These are phyloP conservation scores for Dioszegia hungarica DNA, from an alignment of 768 basidiomycete genomes.

Conservation along the genomic window DNA sequence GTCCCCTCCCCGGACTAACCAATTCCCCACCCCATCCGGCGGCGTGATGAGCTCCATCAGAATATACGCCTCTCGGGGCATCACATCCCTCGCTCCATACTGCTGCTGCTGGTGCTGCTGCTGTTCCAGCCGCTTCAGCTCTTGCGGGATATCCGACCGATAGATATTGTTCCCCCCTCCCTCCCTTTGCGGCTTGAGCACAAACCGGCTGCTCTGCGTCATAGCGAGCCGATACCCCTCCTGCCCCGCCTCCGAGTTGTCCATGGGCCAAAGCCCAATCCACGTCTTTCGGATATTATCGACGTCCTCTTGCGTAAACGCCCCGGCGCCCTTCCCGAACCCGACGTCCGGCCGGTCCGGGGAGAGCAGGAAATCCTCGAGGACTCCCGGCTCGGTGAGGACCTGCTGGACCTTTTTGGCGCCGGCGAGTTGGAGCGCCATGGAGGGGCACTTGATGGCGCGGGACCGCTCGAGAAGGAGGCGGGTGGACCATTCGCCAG, in stretches of 20 bases:
- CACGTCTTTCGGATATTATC: conserved; percentile 66
- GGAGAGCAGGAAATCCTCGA: conserved; percentile 64
- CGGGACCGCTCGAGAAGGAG: conserved; percentile 70
- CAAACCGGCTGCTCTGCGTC: conserved; percentile 57
- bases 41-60: conserved; percentile 89
- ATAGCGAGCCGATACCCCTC: conserved; percentile 59
- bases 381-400: conserved; percentile 64
- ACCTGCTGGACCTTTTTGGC: conserved; percentile 94
- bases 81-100: conserved; percentile 51
- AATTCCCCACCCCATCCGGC: conserved; percentile 63
- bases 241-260: conserved; percentile 42
- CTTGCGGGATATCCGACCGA: conserved; percentile 69
- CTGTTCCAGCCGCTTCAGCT: conserved; percentile 61
- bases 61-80: conserved; percentile 94
- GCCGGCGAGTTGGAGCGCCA: conserved; percentile 89
- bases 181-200: conserved; percentile 96
- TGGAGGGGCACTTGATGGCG: conserved; percentile 88
- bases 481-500: conserved; percentile 61
- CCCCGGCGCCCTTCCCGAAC: conserved; percentile 30
- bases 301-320: conserved; percentile 50
- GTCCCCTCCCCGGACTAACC: conserved; percentile 70
- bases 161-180: conserved; percentile 97
- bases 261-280: conserved; percentile 83
- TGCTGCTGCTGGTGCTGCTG: background rate
- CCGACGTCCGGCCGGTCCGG: conserved; percentile 36